Evolutionary conservation across 176 grass and related monocot species (phyloP).

Genomic region (Miscanthus lutarioriparius): DNA sequence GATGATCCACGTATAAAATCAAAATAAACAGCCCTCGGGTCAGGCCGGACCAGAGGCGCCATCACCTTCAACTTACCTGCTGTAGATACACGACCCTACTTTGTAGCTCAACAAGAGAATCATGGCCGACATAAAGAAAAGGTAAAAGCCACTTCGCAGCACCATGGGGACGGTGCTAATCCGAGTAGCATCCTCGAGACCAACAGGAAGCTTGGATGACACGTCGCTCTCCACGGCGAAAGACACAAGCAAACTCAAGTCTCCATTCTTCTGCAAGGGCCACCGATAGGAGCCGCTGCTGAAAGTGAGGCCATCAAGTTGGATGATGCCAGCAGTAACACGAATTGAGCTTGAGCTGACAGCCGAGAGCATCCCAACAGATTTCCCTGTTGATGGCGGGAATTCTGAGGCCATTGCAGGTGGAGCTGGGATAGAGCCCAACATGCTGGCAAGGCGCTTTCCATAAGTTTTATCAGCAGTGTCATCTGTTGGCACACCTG

Average conservation of each 20-base stretch:
- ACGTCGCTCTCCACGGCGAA: slow-evolving; percentile 31
- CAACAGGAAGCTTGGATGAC: slow-evolving; percentile 36
- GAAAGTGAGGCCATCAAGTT: slow-evolving; percentile 43
- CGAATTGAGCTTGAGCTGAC: slow-evolving; percentile 50
- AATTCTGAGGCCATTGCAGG: slow-evolving; percentile 70
- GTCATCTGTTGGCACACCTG: slow-evolving; percentile 46
- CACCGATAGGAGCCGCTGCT: slow-evolving; percentile 8
- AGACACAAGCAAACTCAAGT: slow-evolving; percentile 54
- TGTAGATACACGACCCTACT: slow-evolving; percentile 67
- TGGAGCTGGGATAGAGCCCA: slow-evolving; percentile 66
- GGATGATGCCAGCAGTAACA: slow-evolving; percentile 66
- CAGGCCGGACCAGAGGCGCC: background rate
- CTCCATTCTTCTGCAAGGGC: slow-evolving; percentile 60
- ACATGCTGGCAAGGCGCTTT: slow-evolving; percentile 60
- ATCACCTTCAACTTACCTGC: slow-evolving; percentile 41
- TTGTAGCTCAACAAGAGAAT: slow-evolving; percentile 80
- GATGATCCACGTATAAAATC: background rate
- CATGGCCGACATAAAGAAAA: slow-evolving; percentile 64
- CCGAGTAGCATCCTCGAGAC: slow-evolving; percentile 29
- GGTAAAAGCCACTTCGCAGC: slow-evolving; percentile 64
- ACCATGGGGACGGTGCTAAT: slow-evolving; percentile 41
- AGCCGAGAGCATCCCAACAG: slow-evolving; percentile 21
- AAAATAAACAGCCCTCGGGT: background rate
- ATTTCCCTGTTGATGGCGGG: slow-evolving; percentile 48
- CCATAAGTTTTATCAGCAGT: slow-evolving; percentile 49